Conservation (phyloP, 2,329 filamentous ascomycete genomes). For the Fusarium siculi region DNA sequence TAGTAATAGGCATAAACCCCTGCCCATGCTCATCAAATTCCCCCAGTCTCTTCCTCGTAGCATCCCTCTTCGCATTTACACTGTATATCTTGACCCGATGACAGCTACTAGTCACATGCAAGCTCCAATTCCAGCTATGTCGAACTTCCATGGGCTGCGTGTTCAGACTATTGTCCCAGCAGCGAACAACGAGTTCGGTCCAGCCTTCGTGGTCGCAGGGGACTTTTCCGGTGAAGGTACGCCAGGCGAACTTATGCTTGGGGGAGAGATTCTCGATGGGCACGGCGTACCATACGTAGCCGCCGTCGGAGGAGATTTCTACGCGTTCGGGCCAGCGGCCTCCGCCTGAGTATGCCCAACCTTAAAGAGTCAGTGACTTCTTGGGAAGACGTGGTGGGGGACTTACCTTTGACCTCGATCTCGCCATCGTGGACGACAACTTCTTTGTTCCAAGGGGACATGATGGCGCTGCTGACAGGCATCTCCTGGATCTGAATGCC, state of each 20-base stretch:
- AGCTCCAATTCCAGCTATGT: constrained; percentile 70
- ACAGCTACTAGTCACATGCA: constrained; percentile 71
- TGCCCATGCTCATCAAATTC: constrained; percentile 60
- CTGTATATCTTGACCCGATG: constrained; percentile 72
- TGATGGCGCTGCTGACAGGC: constrained; percentile 75
- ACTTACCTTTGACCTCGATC: constrained; percentile 51
- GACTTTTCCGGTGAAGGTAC: constrained; percentile 70
- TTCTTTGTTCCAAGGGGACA: constrained; percentile 69
- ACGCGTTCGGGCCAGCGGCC: constrained; percentile 70
- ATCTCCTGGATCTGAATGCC: constrained; percentile 77
- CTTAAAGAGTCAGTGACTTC: constrained; percentile 49
- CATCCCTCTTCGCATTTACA: constrained; percentile 63
- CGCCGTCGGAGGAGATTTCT: constrained; percentile 71
- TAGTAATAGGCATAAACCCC: constrained; percentile 63
- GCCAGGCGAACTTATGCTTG: constrained; percentile 73
- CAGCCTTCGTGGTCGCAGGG: constrained; percentile 71
- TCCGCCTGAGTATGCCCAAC: constrained; percentile 69
- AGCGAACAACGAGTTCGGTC: constrained; percentile 68
- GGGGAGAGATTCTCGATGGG: constrained; percentile 67
- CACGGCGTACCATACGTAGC: constrained; percentile 71
- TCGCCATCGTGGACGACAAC: constrained; percentile 68
- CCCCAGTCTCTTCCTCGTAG: constrained; percentile 62
- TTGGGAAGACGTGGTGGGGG: rapidly evolving
- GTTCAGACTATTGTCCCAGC: constrained; percentile 71
- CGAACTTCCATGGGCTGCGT: constrained; percentile 67